phyloP scores from a whole-genome alignment of 805 yeast genomes.

The Kluyveromyces starmeri region DNA sequence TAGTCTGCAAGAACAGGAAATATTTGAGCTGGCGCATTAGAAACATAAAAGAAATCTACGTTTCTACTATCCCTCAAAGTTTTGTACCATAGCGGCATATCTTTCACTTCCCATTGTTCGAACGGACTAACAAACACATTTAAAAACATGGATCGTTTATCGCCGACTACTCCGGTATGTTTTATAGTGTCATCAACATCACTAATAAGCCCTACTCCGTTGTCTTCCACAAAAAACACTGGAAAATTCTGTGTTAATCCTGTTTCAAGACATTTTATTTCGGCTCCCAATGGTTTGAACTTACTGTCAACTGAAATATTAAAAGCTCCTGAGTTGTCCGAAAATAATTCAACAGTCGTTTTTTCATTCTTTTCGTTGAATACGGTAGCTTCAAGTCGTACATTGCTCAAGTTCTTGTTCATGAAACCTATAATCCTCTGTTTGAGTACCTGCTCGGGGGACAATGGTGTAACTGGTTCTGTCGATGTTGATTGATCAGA shows the following conservation, averaged over 20 bases:
- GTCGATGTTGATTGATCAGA: slow-evolving; percentile 6
- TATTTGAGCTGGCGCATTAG: slow-evolving; percentile 92
- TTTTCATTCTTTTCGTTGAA: slow-evolving; percentile 44
- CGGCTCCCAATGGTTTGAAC: slow-evolving; percentile 42
- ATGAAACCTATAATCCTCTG: slow-evolving; percentile 64
- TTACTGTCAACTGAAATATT: slow-evolving; percentile 41
- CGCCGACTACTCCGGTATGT: slow-evolving; percentile 82
- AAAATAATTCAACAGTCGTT: slow-evolving; percentile 29
- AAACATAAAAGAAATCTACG: slow-evolving; percentile 80
- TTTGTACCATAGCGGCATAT: slow-evolving; percentile 65
- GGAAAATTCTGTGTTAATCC: slow-evolving; percentile 4
- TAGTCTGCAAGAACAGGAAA: slow-evolving; percentile 38
- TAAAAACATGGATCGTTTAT: slow-evolving; percentile 71
- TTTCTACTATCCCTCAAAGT: slow-evolving; percentile 35
- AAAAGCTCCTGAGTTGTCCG: slow-evolving; percentile 66
- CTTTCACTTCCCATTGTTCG: slow-evolving; percentile 61
- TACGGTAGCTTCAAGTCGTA: slow-evolving; percentile 37
- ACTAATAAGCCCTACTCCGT: slow-evolving; percentile 67
- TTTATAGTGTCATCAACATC: slow-evolving; percentile 95
- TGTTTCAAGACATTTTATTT: slow-evolving; percentile 7
- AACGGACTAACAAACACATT: slow-evolving; percentile 66
- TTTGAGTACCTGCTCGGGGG: slow-evolving; percentile 35
- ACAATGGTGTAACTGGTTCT: slow-evolving; percentile 1
- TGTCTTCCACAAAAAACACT: slow-evolving; percentile 13
- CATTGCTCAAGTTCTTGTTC: slow-evolving; percentile 53